Conservation (phyloP, 2,329 filamentous ascomycete species). For the Coniochaeta prunicola region DNA sequence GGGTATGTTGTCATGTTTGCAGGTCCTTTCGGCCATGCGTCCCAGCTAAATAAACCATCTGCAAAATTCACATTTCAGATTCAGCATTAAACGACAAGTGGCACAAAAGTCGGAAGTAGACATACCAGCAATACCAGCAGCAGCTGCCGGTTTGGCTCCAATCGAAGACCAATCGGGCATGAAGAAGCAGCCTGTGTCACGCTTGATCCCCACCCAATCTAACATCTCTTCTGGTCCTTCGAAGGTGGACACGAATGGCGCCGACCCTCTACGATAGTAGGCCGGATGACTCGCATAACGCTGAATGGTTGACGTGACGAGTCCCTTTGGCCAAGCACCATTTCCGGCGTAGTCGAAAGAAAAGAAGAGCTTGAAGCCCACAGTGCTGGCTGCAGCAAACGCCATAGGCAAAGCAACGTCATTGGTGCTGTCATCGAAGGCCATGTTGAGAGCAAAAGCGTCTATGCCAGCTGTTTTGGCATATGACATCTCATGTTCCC, state of each 20-base stretch:
- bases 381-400: conserved; percentile 17
- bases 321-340: conserved; percentile 18
- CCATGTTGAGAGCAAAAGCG: conserved; percentile 29
- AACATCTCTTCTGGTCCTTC: conserved; percentile 33
- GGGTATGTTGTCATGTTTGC: conserved; percentile 20
- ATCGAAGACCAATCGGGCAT: conserved; percentile 39
- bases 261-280: conserved; percentile 18
- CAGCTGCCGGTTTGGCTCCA: conserved; percentile 20
- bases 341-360: conserved; percentile 30
- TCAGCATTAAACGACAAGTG: too few species aligned
- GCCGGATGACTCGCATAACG: conserved; percentile 15
- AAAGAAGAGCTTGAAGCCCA: conserved; percentile 20
- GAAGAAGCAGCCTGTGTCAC: conserved; percentile 25
- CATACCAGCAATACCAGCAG: neutral
- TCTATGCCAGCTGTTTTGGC: conserved; percentile 28
- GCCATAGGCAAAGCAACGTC: conserved; percentile 8
- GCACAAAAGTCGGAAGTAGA: neutral
- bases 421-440: neutral
- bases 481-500: conserved; percentile 22
- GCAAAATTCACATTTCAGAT: conserved; percentile 8
- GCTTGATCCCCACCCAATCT: conserved; percentile 37
- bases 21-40: conserved; percentile 26
- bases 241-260: conserved; percentile 44
- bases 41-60: conserved; percentile 31
- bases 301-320: conserved; percentile 18